A percentile compares a stretch with the other conserved stretches of the same genome.
These are phyloP conservation scores for Ensete ventricosum DNA, from an alignment of 176 grass and related monocot species.

Conservation along the genomic window DNA sequence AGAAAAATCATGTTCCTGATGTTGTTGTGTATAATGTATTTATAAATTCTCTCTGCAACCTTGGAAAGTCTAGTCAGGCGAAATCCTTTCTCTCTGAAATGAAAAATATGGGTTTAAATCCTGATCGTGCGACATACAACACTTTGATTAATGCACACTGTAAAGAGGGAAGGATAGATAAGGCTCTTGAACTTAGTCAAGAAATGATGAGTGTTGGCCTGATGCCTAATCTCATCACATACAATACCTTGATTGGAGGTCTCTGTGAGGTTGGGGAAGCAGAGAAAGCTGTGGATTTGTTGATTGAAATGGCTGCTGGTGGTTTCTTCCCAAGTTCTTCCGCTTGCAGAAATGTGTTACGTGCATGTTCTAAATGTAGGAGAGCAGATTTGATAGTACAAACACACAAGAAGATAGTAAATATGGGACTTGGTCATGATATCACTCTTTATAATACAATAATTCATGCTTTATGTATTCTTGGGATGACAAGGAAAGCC, in stretches of 20 bases:
- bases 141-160: constrained; percentile 63
- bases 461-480: constrained; percentile 54
- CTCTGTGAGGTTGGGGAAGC: constrained; percentile 34
- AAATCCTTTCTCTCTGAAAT: constrained; percentile 60
- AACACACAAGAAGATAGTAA: constrained; percentile 58
- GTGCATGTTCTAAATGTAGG: constrained; percentile 52
- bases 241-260: constrained; percentile 46
- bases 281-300: constrained; percentile 43
- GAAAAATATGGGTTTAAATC: constrained; percentile 62
- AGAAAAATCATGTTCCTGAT: constrained; percentile 57
- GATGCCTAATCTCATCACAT: constrained; percentile 76
- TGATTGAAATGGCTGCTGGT: constrained; percentile 52
- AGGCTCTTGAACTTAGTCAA: constrained; percentile 48
- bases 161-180: constrained; percentile 42
- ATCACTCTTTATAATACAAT: constrained; percentile 59
- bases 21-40: constrained; percentile 84
- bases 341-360: constrained; percentile 47
- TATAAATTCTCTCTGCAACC: constrained; percentile 78
- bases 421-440: constrained; percentile 44
- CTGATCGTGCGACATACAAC: constrained; percentile 77
- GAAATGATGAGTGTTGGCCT: constrained; percentile 49
- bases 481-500: constrained; percentile 66
- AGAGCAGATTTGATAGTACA: constrained; percentile 37
- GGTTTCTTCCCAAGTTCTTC: constrained; percentile 40
- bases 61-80: constrained; percentile 49